Conservation (phyloP, 2,329 filamentous ascomycete species). For the Aspergillus pseudotamarii region DNA sequence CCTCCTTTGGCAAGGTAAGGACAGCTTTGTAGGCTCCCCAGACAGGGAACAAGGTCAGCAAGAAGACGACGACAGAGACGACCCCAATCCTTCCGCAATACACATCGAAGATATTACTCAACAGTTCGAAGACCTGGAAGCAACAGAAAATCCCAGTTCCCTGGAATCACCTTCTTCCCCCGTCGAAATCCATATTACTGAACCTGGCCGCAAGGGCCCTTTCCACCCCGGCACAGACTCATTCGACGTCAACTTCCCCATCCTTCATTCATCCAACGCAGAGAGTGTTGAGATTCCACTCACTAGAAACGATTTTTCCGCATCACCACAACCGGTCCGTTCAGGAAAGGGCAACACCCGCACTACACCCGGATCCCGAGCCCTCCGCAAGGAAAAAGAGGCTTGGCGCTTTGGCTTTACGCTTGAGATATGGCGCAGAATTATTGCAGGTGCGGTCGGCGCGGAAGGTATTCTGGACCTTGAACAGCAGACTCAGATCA, state of each 20-base stretch:
- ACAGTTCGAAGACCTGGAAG: neutral
- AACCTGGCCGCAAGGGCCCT: conserved; percentile 7
- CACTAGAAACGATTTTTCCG: neutral
- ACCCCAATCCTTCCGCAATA: neutral
- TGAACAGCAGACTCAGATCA: conserved; percentile 32
- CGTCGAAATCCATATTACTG: neutral
- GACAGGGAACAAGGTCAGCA: neutral
- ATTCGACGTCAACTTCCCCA: conserved; percentile 28
- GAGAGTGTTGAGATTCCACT: neutral
- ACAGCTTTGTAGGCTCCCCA: conserved; percentile 15
- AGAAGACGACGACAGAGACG: neutral
- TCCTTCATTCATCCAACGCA: conserved; percentile 10
- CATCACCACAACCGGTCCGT: neutral
- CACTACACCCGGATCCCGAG: neutral
- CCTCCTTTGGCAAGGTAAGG: conserved; percentile 33
- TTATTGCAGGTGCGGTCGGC: conserved; percentile 32
- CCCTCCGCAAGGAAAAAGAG: conserved; percentile 13
- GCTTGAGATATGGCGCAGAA: conserved; percentile 31
- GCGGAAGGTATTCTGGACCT: conserved; percentile 28
- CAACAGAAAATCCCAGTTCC: no score
- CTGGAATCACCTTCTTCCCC: neutral
- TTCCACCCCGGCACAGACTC: conserved; percentile 17
- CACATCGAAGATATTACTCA: neutral
- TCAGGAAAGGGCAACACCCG: conserved; percentile 10
- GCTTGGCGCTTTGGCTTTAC: conserved; percentile 31